Evolutionary conservation across 2,329 filamentous ascomycete species (phyloP), one percentile per base, ranked within the genome.

Genomic region (Hirsutella minnesotensis): DNA sequence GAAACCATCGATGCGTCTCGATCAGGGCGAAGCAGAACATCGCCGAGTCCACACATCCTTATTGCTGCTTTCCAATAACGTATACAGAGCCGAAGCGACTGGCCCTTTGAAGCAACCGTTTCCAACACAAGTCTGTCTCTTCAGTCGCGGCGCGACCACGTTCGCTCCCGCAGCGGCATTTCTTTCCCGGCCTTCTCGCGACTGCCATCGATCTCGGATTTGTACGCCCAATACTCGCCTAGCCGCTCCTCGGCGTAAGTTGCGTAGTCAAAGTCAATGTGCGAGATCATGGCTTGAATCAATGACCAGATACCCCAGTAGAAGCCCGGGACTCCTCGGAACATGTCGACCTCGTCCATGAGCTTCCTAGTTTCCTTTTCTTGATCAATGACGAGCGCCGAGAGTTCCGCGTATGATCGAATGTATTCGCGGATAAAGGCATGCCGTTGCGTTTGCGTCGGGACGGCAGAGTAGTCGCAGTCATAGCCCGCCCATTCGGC

Each of bases 401-500:
- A 63, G 39, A 69, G 67, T 46, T 69, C 61, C 53, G 77, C 78
- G 66, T 92, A 95, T 47, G 81, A 78, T 47, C 71, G 70, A 22
- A 95, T 75, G 58, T 98, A 98, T 57, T 90, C 83, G 49, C 73
- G 69, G 46, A 96, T 75, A 63, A 98, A 98, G 43, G 81, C 77
- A 37, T 78, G 75, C 22, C 92, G 82, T 53, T 90, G 79, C 18
- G 79, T 69, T 48, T 75, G 75, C 1, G 86, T 92, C 5, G 92
- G 92, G 44, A 96, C 73, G 51, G 83, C 81, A 54, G 67, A 77
- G 66, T 85, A 89, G 63, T 96, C 88, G 69, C 92, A 98, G 54
- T 94, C 87, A 57, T 95, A 95, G 44, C 92, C 92, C 46, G 83
- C 89, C 90, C 92, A 98, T 66, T 98, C 92, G 39, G 92, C 88